phyloP scores from a whole-genome alignment of 179 eudicot genomes.

The Pouteria campechiana region DNA sequence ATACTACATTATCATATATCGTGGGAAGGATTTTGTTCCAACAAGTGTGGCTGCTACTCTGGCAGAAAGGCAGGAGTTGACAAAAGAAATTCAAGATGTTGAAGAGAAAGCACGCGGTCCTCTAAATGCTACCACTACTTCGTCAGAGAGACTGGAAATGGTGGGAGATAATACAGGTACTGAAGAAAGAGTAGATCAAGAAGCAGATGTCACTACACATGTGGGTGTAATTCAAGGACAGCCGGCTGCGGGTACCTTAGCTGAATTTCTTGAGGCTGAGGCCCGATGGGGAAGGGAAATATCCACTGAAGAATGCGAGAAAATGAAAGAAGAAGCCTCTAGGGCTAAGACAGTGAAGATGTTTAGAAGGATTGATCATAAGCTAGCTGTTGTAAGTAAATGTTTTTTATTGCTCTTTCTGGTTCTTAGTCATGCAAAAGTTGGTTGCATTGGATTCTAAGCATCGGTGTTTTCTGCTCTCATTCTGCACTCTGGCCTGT shows the following conservation, averaged over 20 bases:
- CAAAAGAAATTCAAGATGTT: constrained; percentile 73
- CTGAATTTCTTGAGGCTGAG: constrained; percentile 94
- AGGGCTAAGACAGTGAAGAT: constrained; percentile 40
- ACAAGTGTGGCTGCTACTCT: constrained; percentile 73
- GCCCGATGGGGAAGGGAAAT: constrained; percentile 80
- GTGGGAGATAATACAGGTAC: no score
- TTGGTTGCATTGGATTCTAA: no score
- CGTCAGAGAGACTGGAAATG: no score
- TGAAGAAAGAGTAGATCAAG: constrained; percentile 19
- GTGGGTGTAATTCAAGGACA: no score
- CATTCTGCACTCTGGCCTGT: no score
- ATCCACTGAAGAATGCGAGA: constrained; percentile 58
- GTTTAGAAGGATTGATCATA: constrained; percentile 71
- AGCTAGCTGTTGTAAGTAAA: constrained; percentile 58
- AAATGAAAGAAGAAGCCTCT: constrained; percentile 72
- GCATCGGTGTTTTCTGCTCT: no score
- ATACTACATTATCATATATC: constrained; percentile 76
- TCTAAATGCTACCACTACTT: no score
- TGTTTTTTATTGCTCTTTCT: constrained; percentile 1
- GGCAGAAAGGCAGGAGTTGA: constrained; percentile 76
- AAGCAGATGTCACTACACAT: no score
- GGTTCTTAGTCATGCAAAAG: no score
- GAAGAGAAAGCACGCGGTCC: constrained; percentile 69
- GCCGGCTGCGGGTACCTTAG: constrained; percentile 71
- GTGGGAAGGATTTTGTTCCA: constrained; percentile 94